Conservation (phyloP, 805 yeast genomes). For the Candida chauliodis region DNA sequence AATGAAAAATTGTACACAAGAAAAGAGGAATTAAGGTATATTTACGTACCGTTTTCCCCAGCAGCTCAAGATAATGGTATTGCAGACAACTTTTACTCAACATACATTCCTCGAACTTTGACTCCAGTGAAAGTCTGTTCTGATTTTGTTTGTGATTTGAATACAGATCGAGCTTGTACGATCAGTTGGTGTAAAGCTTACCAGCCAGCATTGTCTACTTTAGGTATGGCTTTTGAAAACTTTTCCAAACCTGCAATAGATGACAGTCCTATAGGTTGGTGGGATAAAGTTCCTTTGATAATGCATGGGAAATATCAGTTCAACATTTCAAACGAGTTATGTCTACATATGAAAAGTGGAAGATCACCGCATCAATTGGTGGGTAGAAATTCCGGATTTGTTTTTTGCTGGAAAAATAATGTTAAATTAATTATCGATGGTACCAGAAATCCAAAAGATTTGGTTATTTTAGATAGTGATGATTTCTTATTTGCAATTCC, state of each 20-base stretch:
- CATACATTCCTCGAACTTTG: constrained; percentile 57
- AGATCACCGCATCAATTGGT: constrained; percentile 53
- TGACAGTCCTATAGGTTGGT: constrained; percentile 45
- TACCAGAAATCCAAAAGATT: constrained; percentile 45
- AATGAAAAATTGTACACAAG: constrained; percentile 52
- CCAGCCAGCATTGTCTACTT: constrained; percentile 57
- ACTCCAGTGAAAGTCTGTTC: constrained; percentile 58
- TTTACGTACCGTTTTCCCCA: constrained; percentile 59
- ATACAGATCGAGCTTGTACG: constrained; percentile 45
- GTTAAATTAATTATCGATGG: constrained; percentile 50
- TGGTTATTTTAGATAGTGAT: constrained; percentile 52
- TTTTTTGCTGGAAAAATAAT: constrained; percentile 60
- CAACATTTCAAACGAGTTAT: constrained; percentile 48
- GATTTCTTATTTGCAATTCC: constrained; percentile 59
- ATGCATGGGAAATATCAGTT: constrained; percentile 53
- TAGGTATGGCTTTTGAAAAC: constrained; percentile 38
- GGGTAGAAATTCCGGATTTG: constrained; percentile 61
- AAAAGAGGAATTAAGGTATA: constrained; percentile 42
- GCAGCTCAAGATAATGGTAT: constrained; percentile 34
- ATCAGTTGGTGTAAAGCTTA: constrained; percentile 64
- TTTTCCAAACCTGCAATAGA: constrained; percentile 45
- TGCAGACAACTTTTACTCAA: constrained; percentile 52
- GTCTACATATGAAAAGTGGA: constrained; percentile 61
- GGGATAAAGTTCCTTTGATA: constrained; percentile 52
- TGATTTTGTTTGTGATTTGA: constrained; percentile 44